phyloP scores from a whole-genome alignment of 495 filamentous ascomycete genomes.

The Talaromyces trachyspermus region DNA sequence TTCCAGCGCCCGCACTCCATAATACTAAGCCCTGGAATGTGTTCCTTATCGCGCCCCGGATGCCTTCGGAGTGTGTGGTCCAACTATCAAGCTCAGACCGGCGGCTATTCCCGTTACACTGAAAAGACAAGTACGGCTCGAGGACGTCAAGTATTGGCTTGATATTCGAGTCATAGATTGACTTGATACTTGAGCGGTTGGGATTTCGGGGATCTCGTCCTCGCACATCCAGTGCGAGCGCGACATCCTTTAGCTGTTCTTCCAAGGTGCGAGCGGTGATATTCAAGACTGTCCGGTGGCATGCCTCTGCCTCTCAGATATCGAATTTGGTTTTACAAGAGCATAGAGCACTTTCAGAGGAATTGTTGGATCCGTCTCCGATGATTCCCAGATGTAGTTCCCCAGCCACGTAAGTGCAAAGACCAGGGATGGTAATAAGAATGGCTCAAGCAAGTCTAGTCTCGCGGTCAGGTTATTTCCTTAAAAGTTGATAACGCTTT shows the following conservation, averaged over 20 bases:
- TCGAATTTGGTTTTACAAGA: conserved; percentile 66
- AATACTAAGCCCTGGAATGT: conserved; percentile 61
- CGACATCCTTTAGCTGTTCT: conserved; percentile 66
- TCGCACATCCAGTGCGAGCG: too few species aligned
- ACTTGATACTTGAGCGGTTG: too few species aligned
- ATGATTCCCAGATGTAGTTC: conserved; percentile 67
- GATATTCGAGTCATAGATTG: too few species aligned
- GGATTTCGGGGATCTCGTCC: too few species aligned
- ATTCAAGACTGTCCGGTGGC: conserved; percentile 76
- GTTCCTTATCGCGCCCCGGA: conserved; percentile 53
- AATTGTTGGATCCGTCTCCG: conserved; percentile 54
- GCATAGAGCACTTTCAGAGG: conserved; percentile 61
- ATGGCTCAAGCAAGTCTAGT: conserved; percentile 76
- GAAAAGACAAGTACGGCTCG: conserved; percentile 58
- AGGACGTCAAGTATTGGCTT: conserved; percentile 65
- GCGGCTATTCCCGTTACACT: conserved; percentile 55
- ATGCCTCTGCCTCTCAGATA: conserved; percentile 71
- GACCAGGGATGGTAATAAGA: conserved; percentile 81
- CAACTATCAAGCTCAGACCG: conserved; percentile 72
- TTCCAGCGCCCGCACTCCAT: conserved; percentile 62
- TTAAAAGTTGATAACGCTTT: not conserved
- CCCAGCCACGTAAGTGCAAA: conserved; percentile 74
- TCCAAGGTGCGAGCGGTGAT: conserved; percentile 74
- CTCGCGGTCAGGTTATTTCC: conserved; percentile 7
- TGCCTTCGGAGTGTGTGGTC: conserved; percentile 55